Evolutionary conservation across 805 yeast species (phyloP), one percentile per base, ranked within the genome.

Genomic region (Danielia reshetovae): DNA sequence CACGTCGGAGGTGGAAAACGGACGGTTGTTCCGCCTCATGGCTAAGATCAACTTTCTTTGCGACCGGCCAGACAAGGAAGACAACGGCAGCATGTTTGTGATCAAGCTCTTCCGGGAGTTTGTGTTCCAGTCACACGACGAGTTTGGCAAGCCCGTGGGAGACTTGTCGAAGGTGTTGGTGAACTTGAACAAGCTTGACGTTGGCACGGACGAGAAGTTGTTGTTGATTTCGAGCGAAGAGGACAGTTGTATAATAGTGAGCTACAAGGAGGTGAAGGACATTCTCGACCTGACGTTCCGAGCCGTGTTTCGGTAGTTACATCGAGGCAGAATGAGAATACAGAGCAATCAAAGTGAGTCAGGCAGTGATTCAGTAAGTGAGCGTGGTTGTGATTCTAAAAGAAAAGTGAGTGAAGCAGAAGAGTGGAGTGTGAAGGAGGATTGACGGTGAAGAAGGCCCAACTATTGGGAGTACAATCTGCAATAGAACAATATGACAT

Each of bases 111-210:
- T 93, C 59, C 73, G 81, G 35, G 94, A 89, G 57, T 85, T 77
- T 52, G 81, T 88, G 2, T 93, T 89, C 62, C 93, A 85, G 51
- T 95, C 86, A 54, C 74, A 71, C 24, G 88, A 86, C 55, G 89
- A 82, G 34, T 59, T 59, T 16, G 96, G 96, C 10, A 72, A 73
- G 48, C 88, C 95, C 2, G 75, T 79, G 2, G 63, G 87, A 38
- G 96, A 93, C 58, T 66, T 93, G 48, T 80, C 88, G 1, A 87
- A 87, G 55, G 89, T 88, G 5, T 63, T 93, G 40, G 68, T 77
- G 32, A 76, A 83, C 49, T 65, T 93, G 51, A 90, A 90, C 61
- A 93, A 90, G 59, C 66, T 93, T 45, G 98, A 93, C 54, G 94
- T 90, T 5, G 97, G 97, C 1, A 72, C 82, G 22, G 88, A 85